Base-by-base conservation (phyloP, 2,329 filamentous ascomycete genomes). In the Penicillium polonicum region DNA sequence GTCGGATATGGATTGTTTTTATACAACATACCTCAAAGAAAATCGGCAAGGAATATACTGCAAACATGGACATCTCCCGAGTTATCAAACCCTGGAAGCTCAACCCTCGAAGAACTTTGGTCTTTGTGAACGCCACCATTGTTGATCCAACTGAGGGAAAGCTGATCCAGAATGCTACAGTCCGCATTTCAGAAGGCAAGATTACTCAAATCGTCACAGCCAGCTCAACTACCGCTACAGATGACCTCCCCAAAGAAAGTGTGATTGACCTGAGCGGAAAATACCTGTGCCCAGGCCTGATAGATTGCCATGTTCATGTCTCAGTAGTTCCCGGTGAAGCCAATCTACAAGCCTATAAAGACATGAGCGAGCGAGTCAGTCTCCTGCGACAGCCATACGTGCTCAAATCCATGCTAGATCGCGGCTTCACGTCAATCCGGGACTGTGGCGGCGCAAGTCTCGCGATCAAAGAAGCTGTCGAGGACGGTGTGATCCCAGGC, bases 351-450 rank as follows among this genome's bases (percentile, higher is more conserved):
- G 58, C 61, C n/a, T 64, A 64, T 54, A 61, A 58, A 23, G 54
- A 60, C 5, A 62, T 65, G 61, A 58, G 59, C 5, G 63, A 65
- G 41, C 51, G 43, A 13, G 53, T 59, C 9, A 64, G 61, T 58
- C 62, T 68, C 4, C 57, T 68, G 9, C 64, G 66, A 0, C 63
- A 66, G 38, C 59, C 62, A 13, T 58, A 60, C 45, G 57, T 68
- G 19, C 58, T 65, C 8, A 58, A 64, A 5, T 76, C 82, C 56
- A 85, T 85, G 72, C 76, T 87, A 0, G 68, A 72, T 41, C 78
- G 83, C 19, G 84, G 85, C 1, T 87, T 86, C 71, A 87, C 85
- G 1, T 82, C 76, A 2, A 76, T 83, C 3, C 78, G 85, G 4
- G 84, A 87, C 65, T 83, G 80, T 35, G 84, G 83, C 0, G 85